phyloP scores from a whole-genome alignment of 1,284 basidiomycete genomes.

The Anthracocystis panici-leucophaei region DNA sequence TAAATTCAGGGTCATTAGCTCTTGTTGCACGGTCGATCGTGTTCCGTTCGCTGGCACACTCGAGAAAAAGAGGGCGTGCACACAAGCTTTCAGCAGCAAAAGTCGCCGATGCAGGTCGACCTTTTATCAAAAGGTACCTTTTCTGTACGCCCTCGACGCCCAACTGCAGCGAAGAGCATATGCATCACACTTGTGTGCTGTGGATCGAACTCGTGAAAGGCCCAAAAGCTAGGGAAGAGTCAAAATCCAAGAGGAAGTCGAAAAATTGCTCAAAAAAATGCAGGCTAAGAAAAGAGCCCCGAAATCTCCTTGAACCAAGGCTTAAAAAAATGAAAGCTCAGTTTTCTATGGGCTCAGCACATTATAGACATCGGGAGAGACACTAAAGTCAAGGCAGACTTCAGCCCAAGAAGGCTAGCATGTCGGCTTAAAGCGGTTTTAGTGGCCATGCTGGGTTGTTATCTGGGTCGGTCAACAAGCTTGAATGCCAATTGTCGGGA shows the following conservation, averaged over 20 bases:
- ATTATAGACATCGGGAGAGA: not conserved
- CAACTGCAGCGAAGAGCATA: slow-evolving; percentile 10
- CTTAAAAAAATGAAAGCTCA: too few relatives aligned
- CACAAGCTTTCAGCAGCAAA: slow-evolving; percentile 3
- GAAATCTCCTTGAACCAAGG: not conserved
- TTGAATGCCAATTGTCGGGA: not conserved
- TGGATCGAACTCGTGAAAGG: not conserved
- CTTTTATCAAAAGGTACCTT: not conserved
- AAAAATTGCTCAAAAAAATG: not conserved
- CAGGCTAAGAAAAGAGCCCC: not conserved
- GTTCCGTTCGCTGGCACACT: not conserved
- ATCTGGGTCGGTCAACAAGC: slow-evolving; percentile 1
- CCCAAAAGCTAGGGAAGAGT: not conserved
- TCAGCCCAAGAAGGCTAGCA: not conserved
- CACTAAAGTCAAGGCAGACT: not conserved
- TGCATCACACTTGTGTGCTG: not conserved
- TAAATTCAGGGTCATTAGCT: not conserved
- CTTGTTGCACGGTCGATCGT: slow-evolving; percentile 7
- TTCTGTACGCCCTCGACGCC: slow-evolving; percentile 15
- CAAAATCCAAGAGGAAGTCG: not conserved
- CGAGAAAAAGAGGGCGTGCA: not conserved
- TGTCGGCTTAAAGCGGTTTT: not conserved
- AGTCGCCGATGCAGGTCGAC: slow-evolving; percentile 19
- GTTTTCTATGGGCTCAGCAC: too few relatives aligned
- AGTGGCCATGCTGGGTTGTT: not conserved